Percentiles rank a stretch among this genome's conserved stretches.
Evolutionary conservation across 2,329 filamentous ascomycete genomes (phyloP).

Genomic region (Byssochlamys sp.): DNA sequence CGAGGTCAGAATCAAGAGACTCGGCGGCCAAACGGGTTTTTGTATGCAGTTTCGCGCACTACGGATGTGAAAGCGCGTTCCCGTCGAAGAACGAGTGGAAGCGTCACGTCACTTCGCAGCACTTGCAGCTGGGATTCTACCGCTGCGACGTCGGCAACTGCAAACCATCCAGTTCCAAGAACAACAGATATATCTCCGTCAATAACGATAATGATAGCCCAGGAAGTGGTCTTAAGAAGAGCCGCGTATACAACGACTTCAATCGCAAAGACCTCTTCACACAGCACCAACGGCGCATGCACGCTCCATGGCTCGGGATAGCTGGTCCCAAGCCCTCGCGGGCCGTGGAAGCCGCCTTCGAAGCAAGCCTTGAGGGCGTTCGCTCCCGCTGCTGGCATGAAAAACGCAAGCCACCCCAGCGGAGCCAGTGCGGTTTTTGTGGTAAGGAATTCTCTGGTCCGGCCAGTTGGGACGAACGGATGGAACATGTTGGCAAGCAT

Average conservation of each 20-base stretch:
- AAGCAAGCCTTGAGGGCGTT: conserved; percentile 47
- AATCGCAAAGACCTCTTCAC: conserved; percentile 89
- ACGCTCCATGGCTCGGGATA: conserved; percentile 52
- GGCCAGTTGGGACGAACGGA: conserved; percentile 65
- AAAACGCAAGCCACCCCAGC: conserved; percentile 53
- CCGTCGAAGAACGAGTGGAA: conserved; percentile 91
- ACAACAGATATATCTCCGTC: neutral
- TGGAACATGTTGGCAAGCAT: conserved; percentile 81
- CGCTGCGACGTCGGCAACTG: conserved; percentile 60
- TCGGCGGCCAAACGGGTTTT: conserved; percentile 44
- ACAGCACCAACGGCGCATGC: conserved; percentile 81
- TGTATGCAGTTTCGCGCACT: conserved; percentile 67
- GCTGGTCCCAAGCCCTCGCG: conserved; percentile 12
- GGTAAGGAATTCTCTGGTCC: conserved; percentile 48
- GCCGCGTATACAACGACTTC: conserved; percentile 54
- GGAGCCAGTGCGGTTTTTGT: conserved; percentile 57
- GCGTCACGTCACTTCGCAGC: conserved; percentile 71
- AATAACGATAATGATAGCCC: neutral
- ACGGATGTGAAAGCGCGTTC: conserved; percentile 65
- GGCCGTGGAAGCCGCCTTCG: conserved; percentile 30
- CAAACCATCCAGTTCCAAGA: conserved; percentile 18
- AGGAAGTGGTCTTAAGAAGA: conserved; percentile 4
- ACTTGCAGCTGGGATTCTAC: conserved; percentile 66
- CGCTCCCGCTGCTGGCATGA: conserved; percentile 50
- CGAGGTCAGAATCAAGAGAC: neutral